Conservation (phyloP, 2,329 filamentous ascomycete species). For the Capronia coronata region DNA sequence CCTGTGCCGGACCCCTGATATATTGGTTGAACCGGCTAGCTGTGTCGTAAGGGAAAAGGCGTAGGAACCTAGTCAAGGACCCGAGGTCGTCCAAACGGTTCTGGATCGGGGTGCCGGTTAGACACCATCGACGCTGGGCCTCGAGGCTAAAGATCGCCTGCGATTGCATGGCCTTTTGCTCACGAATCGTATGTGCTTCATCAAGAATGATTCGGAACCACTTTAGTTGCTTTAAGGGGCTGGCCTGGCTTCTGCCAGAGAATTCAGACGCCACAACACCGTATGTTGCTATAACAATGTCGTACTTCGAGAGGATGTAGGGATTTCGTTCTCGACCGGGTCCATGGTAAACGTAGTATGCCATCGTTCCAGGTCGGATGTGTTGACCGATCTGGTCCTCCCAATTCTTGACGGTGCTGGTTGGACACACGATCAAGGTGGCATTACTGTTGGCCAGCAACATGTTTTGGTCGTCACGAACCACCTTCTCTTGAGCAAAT, state of each 20-base stretch:
- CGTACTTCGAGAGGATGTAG: constrained; percentile 62
- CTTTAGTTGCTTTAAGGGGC: constrained; percentile 68
- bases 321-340: constrained; percentile 64
- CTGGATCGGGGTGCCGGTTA: constrained; percentile 94
- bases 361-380: constrained; percentile 57
- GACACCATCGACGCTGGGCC: constrained; percentile 82
- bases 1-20: constrained; percentile 81
- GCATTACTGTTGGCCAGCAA: constrained; percentile 65
- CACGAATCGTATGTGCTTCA: constrained; percentile 90
- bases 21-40: constrained; percentile 66
- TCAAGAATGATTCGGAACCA: constrained; percentile 94
- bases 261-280: constrained; percentile 78
- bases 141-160: constrained; percentile 75
- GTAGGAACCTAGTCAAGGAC: constrained; percentile 77
- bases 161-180: constrained; percentile 72
- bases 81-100: constrained; percentile 88
- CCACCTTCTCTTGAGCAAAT: constrained; percentile 49
- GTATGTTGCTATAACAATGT: constrained; percentile 89
- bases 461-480: constrained; percentile 32
- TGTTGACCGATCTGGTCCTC: constrained; percentile 85
- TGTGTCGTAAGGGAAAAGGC: constrained; percentile 78
- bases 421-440: constrained; percentile 79
- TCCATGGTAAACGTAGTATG: constrained; percentile 82
- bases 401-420: constrained; percentile 93
- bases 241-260: constrained; percentile 46